phyloP scores from a whole-genome alignment of 192 early-diverging fungal genomes.

The Backusella tuberculispora region DNA sequence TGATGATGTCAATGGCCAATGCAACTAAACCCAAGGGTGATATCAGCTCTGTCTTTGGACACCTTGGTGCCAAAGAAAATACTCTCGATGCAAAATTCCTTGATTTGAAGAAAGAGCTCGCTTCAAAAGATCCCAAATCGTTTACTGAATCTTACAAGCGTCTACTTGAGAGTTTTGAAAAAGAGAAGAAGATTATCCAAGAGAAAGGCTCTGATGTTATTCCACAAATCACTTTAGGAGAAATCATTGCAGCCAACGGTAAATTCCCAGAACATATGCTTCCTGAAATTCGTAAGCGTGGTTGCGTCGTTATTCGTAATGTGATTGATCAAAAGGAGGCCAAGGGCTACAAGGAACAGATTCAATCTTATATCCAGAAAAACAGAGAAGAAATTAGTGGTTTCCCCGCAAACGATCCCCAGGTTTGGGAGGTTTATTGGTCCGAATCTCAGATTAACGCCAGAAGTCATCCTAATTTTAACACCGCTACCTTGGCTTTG shows the following conservation, averaged over 20 bases:
- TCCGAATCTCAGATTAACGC: slow-evolving; percentile 27
- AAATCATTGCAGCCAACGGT: slow-evolving; percentile 27
- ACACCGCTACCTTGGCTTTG: slow-evolving; percentile 27
- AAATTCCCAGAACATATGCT: slow-evolving; percentile 26
- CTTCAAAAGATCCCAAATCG: background rate
- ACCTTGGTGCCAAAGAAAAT: slow-evolving; percentile 22
- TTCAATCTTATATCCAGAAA: slow-evolving; percentile 25
- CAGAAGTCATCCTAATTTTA: slow-evolving; percentile 31
- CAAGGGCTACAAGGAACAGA: slow-evolving; percentile 30
- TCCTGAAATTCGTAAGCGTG: slow-evolving; percentile 29
- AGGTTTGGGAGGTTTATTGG: slow-evolving; percentile 42
- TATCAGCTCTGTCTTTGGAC: slow-evolving; percentile 32
- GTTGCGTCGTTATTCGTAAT: slow-evolving; percentile 33
- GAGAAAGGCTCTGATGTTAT: slow-evolving; percentile 26
- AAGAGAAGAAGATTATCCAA: slow-evolving; percentile 29
- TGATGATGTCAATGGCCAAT: background rate
- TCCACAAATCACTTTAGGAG: slow-evolving; percentile 27
- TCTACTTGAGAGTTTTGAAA: slow-evolving; percentile 16
- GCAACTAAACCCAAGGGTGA: slow-evolving; percentile 25
- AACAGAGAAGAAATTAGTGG: slow-evolving; percentile 9
- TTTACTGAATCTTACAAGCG: slow-evolving; percentile 23
- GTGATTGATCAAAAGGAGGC: slow-evolving; percentile 30
- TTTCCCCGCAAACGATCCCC: slow-evolving; percentile 24
- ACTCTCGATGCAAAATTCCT: slow-evolving; percentile 32
- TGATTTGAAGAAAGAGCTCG: slow-evolving; percentile 29